Evolutionary conservation across 2,329 filamentous ascomycete species (phyloP), one percentile per base, ranked within the genome.

Genomic region (Neopestalotiopsis sp.): DNA sequence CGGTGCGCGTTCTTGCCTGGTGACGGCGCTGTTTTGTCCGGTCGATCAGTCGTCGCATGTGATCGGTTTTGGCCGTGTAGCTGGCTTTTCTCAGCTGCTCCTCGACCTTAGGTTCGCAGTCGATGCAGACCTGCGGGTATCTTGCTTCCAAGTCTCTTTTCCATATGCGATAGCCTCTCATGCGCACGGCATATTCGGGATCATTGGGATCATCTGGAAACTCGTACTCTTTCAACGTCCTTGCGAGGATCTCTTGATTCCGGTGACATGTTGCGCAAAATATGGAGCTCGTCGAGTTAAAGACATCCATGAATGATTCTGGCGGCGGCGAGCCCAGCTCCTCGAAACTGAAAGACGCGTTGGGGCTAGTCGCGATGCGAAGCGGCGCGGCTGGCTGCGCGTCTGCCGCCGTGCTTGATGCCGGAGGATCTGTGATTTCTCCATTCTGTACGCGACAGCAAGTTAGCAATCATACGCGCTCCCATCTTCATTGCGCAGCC

Each of bases 101-200:
- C 71, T 91, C 88, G 28, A 95, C 95, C 70, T 85, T 89, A 5
- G 91, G 92, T 71, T 93, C 92, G 80, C 96, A 99, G 60, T 89
- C 84, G 71, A 87, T 87, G 82, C 96, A 99, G 69, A 97, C 91
- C 76, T 96, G 94, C 0, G 96, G 96, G 77, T 98, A 98, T 64
- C 92, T 88, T 74, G 89, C 85, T 81, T 98, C 95, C 20, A 98
- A 85, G 65, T 90, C 86, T 70, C 85, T 86, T 70, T 91, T 90
- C 78, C 92, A 97, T 45, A 86, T 85, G 72, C 90, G 91, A 74
- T 93, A 92, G 63, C 88, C 87, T 67, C 85, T 86, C 78, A 94
- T 91, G 71, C 91, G 91, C 70, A 89, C 85, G 3, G 82, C 83
- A 78, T 95, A 94, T 66, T 92, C 86, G 0, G 92, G 90, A 72